These are phyloP conservation scores for Rhizopogon vesiculosus DNA, from an alignment of 768 basidiomycete genomes.

Conservation along the genomic window DNA sequence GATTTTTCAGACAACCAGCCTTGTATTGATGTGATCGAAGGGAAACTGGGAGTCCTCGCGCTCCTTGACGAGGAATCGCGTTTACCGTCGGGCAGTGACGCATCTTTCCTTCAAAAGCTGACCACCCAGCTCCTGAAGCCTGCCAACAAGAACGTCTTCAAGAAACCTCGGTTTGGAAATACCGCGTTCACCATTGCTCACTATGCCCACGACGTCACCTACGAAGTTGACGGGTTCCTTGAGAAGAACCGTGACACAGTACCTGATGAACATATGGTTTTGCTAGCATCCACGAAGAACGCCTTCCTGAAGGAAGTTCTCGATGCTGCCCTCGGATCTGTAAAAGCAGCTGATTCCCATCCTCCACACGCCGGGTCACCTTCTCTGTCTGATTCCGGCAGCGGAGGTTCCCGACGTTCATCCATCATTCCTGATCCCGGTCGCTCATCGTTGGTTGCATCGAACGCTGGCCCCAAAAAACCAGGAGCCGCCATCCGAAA, in stretches of 20 bases:
- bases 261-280: slow-evolving; percentile 93
- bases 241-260: slow-evolving; percentile 99
- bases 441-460: slow-evolving; percentile 62
- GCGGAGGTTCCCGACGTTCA: slow-evolving; percentile 72
- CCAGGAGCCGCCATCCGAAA: slow-evolving; percentile 76
- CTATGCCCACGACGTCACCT: slow-evolving; percentile 97
- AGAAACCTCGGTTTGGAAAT: slow-evolving; percentile 98
- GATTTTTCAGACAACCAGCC: slow-evolving; percentile 99
- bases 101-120: slow-evolving; percentile 91
- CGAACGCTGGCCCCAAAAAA: slow-evolving; percentile 45
- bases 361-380: slow-evolving; percentile 71
- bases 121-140: slow-evolving; percentile 81
- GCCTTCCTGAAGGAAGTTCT: slow-evolving; percentile 92
- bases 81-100: slow-evolving; percentile 87
- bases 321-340: slow-evolving; percentile 79
- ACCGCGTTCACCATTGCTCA: slow-evolving; percentile 97
- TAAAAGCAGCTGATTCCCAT: slow-evolving; percentile 48
- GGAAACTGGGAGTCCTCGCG: slow-evolving; percentile 91
- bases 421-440: slow-evolving; percentile 88
- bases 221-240: slow-evolving; percentile 96
- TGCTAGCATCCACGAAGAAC: slow-evolving; percentile 85
- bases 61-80: slow-evolving; percentile 98
- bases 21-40: slow-evolving; percentile 98
- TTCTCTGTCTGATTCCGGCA: slow-evolving; percentile 72
- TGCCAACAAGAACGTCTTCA: slow-evolving; percentile 84